Evolutionary conservation across 2,329 filamentous ascomycete species (phyloP).

Genomic region (Diaporthe sp.): DNA sequence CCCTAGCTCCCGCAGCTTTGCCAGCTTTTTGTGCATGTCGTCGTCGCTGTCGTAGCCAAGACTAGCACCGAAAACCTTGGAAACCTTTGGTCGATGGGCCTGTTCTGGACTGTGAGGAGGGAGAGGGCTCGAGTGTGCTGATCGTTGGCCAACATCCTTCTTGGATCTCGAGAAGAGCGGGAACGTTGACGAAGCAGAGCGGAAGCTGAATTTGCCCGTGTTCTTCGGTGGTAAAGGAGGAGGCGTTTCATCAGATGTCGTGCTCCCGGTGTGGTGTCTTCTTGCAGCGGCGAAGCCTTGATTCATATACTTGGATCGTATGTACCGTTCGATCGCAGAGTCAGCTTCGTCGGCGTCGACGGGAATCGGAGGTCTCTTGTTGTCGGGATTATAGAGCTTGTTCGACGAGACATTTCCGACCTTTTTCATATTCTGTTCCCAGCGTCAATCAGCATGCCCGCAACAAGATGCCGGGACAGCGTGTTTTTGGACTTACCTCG

Average conservation of each 20-base stretch:
- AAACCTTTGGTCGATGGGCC: slow-evolving; percentile 68
- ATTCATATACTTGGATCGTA: slow-evolving; percentile 92
- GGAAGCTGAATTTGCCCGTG: slow-evolving; percentile 72
- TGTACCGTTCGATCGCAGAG: slow-evolving; percentile 94
- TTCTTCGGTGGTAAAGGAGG: slow-evolving; percentile 75
- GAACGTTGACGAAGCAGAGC: slow-evolving; percentile 77
- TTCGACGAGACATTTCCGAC: slow-evolving; percentile 91
- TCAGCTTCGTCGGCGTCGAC: slow-evolving; percentile 94
- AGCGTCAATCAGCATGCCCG: slow-evolving; percentile 11
- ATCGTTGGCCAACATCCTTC: slow-evolving; percentile 60
- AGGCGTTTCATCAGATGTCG: slow-evolving; percentile 70
- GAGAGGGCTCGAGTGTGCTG: slow-evolving; percentile 40
- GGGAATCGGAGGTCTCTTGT: slow-evolving; percentile 85
- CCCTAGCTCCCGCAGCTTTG: slow-evolving; percentile 88
- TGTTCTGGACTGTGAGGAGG: slow-evolving; percentile 44
- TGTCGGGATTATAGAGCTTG: slow-evolving; percentile 88
- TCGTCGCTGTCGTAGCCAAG: slow-evolving; percentile 67
- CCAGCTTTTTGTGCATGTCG: slow-evolving; percentile 82
- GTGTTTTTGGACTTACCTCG: slow-evolving; percentile 73
- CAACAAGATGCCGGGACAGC: too few species aligned
- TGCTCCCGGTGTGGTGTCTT: slow-evolving; percentile 59
- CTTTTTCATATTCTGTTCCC: slow-evolving; percentile 88
- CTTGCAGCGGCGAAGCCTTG: slow-evolving; percentile 54
- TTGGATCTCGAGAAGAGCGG: slow-evolving; percentile 73
- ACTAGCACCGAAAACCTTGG: slow-evolving; percentile 78